Conservation (phyloP, 2,329 filamentous ascomycete genomes). For the Cordyceps javanica region DNA sequence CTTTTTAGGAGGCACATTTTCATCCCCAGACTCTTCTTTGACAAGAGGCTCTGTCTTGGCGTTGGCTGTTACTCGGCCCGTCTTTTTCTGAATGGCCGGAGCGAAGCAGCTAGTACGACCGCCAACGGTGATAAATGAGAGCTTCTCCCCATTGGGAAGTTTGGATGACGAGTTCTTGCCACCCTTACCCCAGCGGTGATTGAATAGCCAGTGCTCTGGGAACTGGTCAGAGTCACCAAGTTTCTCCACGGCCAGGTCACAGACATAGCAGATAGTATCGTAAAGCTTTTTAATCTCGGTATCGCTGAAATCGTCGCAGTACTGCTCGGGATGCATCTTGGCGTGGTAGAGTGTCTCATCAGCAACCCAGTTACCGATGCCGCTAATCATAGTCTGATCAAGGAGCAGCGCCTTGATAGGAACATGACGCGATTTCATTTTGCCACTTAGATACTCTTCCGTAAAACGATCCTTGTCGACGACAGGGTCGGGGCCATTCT, state of each 20-base stretch:
- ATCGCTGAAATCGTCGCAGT: constrained; percentile 73
- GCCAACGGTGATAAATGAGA: constrained; percentile 82
- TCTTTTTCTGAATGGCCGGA: constrained; percentile 80
- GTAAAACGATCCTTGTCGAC: constrained; percentile 74
- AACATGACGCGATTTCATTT: constrained; percentile 70
- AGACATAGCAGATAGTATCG: constrained; percentile 69
- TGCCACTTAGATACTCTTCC: constrained; percentile 63
- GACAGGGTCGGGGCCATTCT: constrained; percentile 92
- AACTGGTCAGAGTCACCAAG: constrained; percentile 80
- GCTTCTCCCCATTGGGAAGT: constrained; percentile 77
- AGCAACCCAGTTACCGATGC: constrained; percentile 95
- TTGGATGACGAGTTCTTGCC: constrained; percentile 62
- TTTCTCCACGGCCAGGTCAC: constrained; percentile 68
- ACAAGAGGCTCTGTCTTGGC: constrained; percentile 36
- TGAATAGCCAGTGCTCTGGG: constrained; percentile 82
- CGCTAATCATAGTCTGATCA: constrained; percentile 82
- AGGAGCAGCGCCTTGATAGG: constrained; percentile 85
- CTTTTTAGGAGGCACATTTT: constrained; percentile 21
- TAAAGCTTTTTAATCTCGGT: constrained; percentile 67
- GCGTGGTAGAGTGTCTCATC: constrained; percentile 92
- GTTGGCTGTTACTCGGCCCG: constrained; percentile 33
- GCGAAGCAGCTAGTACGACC: constrained; percentile 88
- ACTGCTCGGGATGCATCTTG: constrained; percentile 84
- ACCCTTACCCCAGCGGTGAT: constrained; percentile 84
- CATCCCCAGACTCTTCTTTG: constrained; percentile 24